phyloP scores from a whole-genome alignment of 2,329 filamentous ascomycete species.

The Sporothrix luriei region DNA sequence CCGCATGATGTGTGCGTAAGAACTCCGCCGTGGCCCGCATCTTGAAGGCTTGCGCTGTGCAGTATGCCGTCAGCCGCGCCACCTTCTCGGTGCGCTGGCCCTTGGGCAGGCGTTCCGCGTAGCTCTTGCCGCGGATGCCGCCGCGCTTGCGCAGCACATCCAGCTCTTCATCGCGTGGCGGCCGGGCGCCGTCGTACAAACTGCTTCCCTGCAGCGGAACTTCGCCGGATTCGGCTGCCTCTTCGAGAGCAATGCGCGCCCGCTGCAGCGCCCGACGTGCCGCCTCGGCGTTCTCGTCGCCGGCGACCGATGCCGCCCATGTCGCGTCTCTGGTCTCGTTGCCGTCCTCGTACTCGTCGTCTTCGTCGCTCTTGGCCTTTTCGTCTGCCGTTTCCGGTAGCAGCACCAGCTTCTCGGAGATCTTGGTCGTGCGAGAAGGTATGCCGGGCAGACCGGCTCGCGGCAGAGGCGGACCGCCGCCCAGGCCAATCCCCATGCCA shows the following conservation, averaged over 20 bases:
- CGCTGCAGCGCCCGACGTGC: conserved; percentile 46
- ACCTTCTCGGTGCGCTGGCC: conserved; percentile 83
- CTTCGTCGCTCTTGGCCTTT: conserved; percentile 47
- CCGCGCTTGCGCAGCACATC: conserved; percentile 65
- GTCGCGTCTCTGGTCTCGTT: conserved; percentile 58
- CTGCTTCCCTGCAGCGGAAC: neutral
- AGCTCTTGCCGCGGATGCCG: conserved; percentile 75
- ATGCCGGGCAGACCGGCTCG: conserved; percentile 58
- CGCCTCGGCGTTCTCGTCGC: conserved; percentile 55
- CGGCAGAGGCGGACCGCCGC: conserved; percentile 38
- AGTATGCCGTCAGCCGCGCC: conserved; percentile 90
- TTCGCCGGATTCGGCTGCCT: conserved; percentile 39
- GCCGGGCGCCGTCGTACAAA: conserved; percentile 46
- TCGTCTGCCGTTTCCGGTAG: conserved; percentile 69
- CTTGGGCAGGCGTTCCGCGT: conserved; percentile 91
- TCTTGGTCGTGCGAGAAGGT: conserved; percentile 86
- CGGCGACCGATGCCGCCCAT: conserved; percentile 43
- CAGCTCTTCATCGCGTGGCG: conserved; percentile 68
- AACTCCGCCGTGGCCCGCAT: conserved; percentile 87
- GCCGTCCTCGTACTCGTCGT: conserved; percentile 60
- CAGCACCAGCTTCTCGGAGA: conserved; percentile 94
- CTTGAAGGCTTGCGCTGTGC: conserved; percentile 91
- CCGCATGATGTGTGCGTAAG: conserved; percentile 81
- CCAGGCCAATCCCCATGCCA: neutral
- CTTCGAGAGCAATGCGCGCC: conserved; percentile 50